Conservation (phyloP, 768 basidiomycete genomes). For the Rickenella mellea region DNA sequence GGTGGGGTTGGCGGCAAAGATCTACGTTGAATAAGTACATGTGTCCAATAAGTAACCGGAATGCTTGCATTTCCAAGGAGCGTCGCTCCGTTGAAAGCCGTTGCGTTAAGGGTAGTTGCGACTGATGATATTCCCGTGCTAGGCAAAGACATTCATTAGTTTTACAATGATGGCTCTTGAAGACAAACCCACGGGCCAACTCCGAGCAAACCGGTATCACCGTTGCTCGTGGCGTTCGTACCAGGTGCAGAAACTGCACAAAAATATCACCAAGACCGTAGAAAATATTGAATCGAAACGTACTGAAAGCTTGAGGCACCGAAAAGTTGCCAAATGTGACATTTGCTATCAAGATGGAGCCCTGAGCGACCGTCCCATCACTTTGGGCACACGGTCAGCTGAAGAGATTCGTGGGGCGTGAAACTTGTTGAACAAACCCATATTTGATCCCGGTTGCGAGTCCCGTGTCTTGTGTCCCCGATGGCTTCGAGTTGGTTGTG, state of each 20-base stretch:
- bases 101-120: neutral
- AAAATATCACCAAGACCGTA: neutral
- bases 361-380: neutral
- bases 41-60: neutral
- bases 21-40: neutral
- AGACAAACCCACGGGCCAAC: neutral
- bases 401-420: neutral
- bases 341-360: neutral
- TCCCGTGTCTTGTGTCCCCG: neutral
- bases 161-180: too few species aligned
- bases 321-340: neutral
- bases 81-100: neutral
- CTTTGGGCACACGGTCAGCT: neutral
- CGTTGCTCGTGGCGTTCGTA: neutral
- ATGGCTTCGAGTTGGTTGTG: neutral
- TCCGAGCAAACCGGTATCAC: neutral
- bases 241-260: neutral
- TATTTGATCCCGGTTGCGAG: neutral
- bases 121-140: neutral
- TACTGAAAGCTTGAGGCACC: neutral
- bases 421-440: neutral
- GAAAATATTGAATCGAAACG: neutral
- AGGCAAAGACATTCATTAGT: neutral
- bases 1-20: neutral
- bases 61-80: neutral